phyloP scores from a whole-genome alignment of 2,329 filamentous ascomycete species.

The Chrysosporium keratinophilum region DNA sequence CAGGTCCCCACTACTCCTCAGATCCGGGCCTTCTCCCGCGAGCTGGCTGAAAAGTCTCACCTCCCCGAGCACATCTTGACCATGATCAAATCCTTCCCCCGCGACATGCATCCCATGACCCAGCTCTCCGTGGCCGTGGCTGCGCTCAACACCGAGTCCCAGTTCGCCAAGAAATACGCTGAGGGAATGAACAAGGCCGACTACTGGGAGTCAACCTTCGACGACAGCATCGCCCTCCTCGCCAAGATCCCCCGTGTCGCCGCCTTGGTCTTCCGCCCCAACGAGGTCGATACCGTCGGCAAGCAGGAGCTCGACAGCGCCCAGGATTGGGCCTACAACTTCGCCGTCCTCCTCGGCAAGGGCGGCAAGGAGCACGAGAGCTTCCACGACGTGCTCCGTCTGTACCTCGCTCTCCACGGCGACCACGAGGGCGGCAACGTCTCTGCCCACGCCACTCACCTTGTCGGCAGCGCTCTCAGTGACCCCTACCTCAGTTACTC shows the following conservation, averaged over 20 bases:
- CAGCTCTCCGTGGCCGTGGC: slow-evolving; percentile 93
- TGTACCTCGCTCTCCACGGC: slow-evolving; percentile 93
- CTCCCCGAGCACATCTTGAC: slow-evolving; percentile 75
- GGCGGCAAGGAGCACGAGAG: slow-evolving; percentile 73
- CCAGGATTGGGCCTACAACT: slow-evolving; percentile 98
- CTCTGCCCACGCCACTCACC: slow-evolving; percentile 85
- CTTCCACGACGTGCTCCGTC: slow-evolving; percentile 86
- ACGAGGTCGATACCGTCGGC: slow-evolving; percentile 60
- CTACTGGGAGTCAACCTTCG: slow-evolving; percentile 98
- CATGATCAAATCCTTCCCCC: slow-evolving; percentile 83
- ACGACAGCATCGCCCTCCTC: slow-evolving; percentile 84
- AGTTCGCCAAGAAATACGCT: slow-evolving; percentile 89
- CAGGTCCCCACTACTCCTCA: slow-evolving; percentile 76
- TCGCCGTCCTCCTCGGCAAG: slow-evolving; percentile 87
- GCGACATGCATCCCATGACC: slow-evolving; percentile 92
- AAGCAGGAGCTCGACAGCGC: slow-evolving; percentile 63
- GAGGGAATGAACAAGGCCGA: slow-evolving; percentile 85
- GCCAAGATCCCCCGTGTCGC: slow-evolving; percentile 95
- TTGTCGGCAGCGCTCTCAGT: slow-evolving; percentile 87
- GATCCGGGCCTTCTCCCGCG: slow-evolving; percentile 68
- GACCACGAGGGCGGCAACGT: slow-evolving; percentile 98
- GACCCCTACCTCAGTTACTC: slow-evolving; percentile 95
- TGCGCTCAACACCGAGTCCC: slow-evolving; percentile 87
- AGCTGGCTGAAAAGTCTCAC: slow-evolving; percentile 75
- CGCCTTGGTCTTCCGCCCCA: slow-evolving; percentile 95